Percentiles rank a stretch among this genome's conserved stretches.
Conservation (phyloP, 176 grass and related monocot genomes). For the Microstegium vimineum region DNA sequence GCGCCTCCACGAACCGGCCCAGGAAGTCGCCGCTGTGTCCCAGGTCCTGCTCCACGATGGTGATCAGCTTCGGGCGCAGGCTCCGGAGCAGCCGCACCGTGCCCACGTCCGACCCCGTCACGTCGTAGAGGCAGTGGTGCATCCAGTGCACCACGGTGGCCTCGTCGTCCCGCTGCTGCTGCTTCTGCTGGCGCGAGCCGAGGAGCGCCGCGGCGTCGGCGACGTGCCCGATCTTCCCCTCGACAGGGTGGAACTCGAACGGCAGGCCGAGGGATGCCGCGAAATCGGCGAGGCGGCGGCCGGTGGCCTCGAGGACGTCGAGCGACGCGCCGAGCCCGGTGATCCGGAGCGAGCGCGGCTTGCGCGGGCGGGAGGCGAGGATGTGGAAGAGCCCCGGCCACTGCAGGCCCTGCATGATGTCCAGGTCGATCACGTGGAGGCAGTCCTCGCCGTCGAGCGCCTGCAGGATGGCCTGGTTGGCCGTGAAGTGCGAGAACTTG, state of each 20-base stretch:
- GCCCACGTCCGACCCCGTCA: conserved; percentile 70
- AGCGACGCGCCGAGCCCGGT: conserved; percentile 76
- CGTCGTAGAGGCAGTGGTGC: conserved; percentile 90
- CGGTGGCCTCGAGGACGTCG: conserved; percentile 76
- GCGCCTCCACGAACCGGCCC: conserved; percentile 78
- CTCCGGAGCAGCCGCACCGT: conserved; percentile 52
- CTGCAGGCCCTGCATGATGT: conserved; percentile 95
- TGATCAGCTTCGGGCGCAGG: conserved; percentile 71
- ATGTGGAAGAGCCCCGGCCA: conserved; percentile 93
- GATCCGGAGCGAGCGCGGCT: conserved; percentile 58
- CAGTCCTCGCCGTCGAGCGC: conserved; percentile 59
- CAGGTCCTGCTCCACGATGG: conserved; percentile 92
- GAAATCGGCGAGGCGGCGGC: conserved; percentile 73
- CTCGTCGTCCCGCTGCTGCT: background rate
- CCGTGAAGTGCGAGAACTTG: conserved; percentile 97
- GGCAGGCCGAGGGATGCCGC: conserved; percentile 52
- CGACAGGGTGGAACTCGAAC: conserved; percentile 70
- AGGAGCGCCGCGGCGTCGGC: conserved; percentile 32
- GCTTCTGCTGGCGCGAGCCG: conserved; percentile 29
- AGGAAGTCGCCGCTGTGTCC: conserved; percentile 71
- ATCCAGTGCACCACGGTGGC: conserved; percentile 91
- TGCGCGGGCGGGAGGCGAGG: conserved; percentile 61
- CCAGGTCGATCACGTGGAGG: conserved; percentile 79
- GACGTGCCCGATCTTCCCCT: conserved; percentile 81
- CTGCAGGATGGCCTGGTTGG: conserved; percentile 89